Percentiles rank a stretch among this genome's conserved stretches.
phyloP scores from a whole-genome alignment of 768 basidiomycete genomes.

The Hypholoma fasciculare region DNA sequence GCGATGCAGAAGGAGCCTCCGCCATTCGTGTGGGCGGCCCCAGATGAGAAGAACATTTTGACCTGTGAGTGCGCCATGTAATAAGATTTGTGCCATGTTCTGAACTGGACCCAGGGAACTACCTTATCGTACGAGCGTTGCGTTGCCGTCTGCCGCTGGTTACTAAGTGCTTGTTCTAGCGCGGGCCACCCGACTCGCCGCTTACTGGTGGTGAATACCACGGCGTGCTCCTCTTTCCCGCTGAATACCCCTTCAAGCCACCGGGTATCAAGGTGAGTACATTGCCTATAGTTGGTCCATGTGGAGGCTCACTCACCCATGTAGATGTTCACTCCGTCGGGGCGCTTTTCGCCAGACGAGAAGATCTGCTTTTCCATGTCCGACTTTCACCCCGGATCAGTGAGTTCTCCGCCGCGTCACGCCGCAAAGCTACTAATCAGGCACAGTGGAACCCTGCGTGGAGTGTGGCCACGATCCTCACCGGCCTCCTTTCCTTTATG shows the following conservation, averaged over 20 bases:
- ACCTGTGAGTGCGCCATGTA: conserved; percentile 63
- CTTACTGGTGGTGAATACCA: conserved; percentile 94
- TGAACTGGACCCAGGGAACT: conserved; percentile 71
- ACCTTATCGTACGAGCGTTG: conserved; percentile 73
- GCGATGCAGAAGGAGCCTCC: conserved; percentile 92
- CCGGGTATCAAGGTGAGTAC: conserved; percentile 87
- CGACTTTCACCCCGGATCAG: conserved; percentile 88
- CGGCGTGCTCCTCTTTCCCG: conserved; percentile 87
- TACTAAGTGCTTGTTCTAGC: conserved; percentile 42
- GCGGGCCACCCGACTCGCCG: conserved; percentile 92
- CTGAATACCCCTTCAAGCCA: conserved; percentile 96
- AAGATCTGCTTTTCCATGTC: conserved; percentile 99
- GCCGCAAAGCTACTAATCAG: neutral
- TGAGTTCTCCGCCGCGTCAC: conserved; percentile 36
- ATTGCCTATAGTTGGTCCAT: too few species aligned
- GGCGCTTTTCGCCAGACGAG: conserved; percentile 87
- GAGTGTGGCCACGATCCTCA: conserved; percentile 93
- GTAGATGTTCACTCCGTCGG: conserved; percentile 90
- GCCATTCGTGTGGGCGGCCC: conserved; percentile 93
- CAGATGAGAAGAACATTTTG: conserved; percentile 97
- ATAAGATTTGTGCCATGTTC: neutral
- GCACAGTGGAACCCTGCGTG: conserved; percentile 91
- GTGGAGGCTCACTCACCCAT: neutral
- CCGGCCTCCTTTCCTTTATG: conserved; percentile 94
- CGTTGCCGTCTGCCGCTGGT: conserved; percentile 5